Conservation (phyloP, 306 rosid species). For the Malus fusca region DNA sequence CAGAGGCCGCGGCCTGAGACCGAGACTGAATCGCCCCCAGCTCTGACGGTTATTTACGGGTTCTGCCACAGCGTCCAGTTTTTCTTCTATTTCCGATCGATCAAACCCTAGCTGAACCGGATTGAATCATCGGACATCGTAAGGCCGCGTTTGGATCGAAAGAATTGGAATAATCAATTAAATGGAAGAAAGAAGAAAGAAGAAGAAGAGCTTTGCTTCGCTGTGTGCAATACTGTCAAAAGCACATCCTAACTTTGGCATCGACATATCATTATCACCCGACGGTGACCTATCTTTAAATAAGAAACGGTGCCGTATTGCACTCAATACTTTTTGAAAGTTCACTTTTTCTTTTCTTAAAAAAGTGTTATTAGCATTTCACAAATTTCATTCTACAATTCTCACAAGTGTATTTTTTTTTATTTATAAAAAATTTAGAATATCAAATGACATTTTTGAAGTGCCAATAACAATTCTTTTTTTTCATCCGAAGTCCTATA, state of each 20-base stretch:
- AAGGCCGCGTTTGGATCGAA: background rate
- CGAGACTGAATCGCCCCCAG: conserved; percentile 99
- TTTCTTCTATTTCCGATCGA: background rate
- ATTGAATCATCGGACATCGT: conserved; percentile 13
- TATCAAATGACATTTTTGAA: too few relatives aligned
- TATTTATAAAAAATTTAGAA: too few relatives aligned
- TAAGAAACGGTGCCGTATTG: background rate
- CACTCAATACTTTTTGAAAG: too few relatives aligned
- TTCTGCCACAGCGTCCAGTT: conserved; percentile 23
- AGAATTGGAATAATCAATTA: background rate
- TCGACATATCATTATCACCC: background rate
- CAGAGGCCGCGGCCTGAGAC: conserved; percentile 54
- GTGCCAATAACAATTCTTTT: too few relatives aligned
- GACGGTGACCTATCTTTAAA: background rate
- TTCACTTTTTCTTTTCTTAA: too few relatives aligned
- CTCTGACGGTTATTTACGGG: conserved; percentile 40
- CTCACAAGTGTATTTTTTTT: too few relatives aligned
- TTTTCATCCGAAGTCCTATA: too few relatives aligned
- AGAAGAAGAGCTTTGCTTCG: conserved; percentile 10
- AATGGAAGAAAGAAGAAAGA: background rate
- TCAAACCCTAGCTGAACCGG: conserved; percentile 28
- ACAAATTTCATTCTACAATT: too few relatives aligned
- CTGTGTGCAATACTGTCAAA: conserved; percentile 9
- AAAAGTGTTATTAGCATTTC: too few relatives aligned
- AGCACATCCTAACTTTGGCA: background rate